Percentiles rank a stretch among this genome's conserved stretches.
Conservation (phyloP, 192 early-diverging fungal genomes). For the Podila clonocystis region DNA sequence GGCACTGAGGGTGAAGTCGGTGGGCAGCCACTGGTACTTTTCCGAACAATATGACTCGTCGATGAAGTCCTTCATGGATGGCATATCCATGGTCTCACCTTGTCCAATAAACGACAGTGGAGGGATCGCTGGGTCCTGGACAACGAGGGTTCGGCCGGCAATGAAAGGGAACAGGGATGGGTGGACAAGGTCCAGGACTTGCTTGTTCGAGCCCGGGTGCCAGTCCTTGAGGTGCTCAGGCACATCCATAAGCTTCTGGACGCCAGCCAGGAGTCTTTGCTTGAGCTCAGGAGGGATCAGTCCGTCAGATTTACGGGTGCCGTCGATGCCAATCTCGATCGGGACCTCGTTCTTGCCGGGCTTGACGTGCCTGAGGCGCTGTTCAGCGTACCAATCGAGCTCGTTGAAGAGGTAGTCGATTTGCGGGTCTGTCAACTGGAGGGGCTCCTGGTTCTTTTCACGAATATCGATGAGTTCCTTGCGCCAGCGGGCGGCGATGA, state of each 20-base stretch:
- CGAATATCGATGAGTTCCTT: slow-evolving; percentile 1
- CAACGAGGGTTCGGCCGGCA: slow-evolving; percentile 11
- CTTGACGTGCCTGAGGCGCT: slow-evolving; percentile 2
- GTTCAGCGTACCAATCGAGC: slow-evolving; percentile 24
- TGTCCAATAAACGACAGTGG: not conserved
- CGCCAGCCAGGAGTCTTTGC: slow-evolving; percentile 12
- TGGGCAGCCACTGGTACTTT: slow-evolving; percentile 72
- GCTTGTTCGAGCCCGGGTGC: slow-evolving; percentile 55
- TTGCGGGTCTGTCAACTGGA: slow-evolving; percentile 9
- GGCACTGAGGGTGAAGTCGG: slow-evolving; percentile 64
- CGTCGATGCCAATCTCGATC: slow-evolving; percentile 29
- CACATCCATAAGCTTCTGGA: slow-evolving; percentile 12
- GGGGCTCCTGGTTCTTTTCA: not conserved
- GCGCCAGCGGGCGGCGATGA: slow-evolving; percentile 17
- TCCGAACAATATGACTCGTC: slow-evolving; percentile 6
- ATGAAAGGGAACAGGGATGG: slow-evolving; percentile 36
- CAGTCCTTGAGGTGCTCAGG: slow-evolving; percentile 46
- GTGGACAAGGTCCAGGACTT: slow-evolving; percentile 64
- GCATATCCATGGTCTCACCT: not conserved
- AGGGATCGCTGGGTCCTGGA: not conserved
- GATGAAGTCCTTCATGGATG: not conserved
- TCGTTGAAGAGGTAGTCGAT: slow-evolving; percentile 36
- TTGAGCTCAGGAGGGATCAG: slow-evolving; percentile 12
- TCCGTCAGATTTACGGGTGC: slow-evolving; percentile 31
- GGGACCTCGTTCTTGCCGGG: not conserved